Conservation (phyloP, 805 yeast genomes). For the Candida easanensis region DNA sequence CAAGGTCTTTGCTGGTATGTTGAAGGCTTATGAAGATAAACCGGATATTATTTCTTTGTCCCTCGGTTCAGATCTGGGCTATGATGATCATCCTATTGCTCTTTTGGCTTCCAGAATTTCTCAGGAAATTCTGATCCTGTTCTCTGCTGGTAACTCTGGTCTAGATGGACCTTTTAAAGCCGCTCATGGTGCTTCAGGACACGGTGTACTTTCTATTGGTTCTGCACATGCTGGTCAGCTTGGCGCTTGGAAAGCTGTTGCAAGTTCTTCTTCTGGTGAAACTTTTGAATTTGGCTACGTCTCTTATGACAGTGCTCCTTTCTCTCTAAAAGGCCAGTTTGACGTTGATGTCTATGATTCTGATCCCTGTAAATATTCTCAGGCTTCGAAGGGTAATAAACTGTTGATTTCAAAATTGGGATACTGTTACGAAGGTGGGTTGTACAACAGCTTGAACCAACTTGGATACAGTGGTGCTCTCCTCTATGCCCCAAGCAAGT, state of each 20-base stretch:
- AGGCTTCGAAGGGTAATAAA: too few species aligned
- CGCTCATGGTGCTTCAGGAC: slow-evolving; percentile 16
- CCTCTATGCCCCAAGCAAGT: too few species aligned
- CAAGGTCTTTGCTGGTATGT: slow-evolving; percentile 15
- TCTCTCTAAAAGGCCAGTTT: slow-evolving; percentile 8
- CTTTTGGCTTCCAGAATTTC: slow-evolving; percentile 12
- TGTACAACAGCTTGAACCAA: too few species aligned
- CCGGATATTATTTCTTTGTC: slow-evolving; percentile 16
- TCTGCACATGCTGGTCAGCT: slow-evolving; percentile 13
- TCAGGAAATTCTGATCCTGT: slow-evolving; percentile 11
- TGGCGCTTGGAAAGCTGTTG: slow-evolving; percentile 7
- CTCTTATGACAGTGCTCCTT: slow-evolving; percentile 4
- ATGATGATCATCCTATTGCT: slow-evolving; percentile 13
- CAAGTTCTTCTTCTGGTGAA: slow-evolving; percentile 11
- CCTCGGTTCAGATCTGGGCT: slow-evolving; percentile 15
- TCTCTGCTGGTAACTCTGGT: slow-evolving; percentile 21
- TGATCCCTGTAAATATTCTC: slow-evolving; percentile 3
- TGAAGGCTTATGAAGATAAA: slow-evolving; percentile 15
- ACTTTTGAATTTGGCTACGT: slow-evolving; percentile 8
- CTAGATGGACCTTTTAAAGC: slow-evolving; percentile 12
- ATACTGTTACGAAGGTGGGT: too few species aligned
- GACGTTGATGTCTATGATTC: slow-evolving; percentile 1
- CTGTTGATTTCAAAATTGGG: too few species aligned
- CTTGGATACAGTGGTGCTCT: too few species aligned
- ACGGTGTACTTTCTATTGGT: slow-evolving; percentile 15